Conservation (phyloP, 202 grass and related monocot genomes). For the Elaeis oleifera region DNA sequence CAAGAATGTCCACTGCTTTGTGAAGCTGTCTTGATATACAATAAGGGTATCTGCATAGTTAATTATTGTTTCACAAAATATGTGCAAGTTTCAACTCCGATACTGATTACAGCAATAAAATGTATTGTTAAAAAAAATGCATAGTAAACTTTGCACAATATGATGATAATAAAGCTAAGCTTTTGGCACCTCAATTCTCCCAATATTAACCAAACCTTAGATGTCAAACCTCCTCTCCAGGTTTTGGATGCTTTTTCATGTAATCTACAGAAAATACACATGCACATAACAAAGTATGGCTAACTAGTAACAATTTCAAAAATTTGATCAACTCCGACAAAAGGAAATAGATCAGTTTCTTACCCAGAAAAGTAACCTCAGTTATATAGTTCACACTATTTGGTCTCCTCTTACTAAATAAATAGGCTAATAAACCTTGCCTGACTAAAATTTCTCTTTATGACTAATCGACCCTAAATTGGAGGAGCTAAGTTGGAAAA, state of each 20-base stretch:
- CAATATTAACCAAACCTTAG: conserved; percentile 86
- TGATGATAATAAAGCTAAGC: not conserved
- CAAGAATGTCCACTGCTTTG: conserved; percentile 87
- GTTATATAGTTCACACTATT: no score
- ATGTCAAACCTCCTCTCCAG: conserved; percentile 86
- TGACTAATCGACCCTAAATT: no score
- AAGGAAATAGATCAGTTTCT: no score
- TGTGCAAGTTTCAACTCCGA: not conserved
- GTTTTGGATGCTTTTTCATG: conserved; percentile 46
- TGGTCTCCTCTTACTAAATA: no score
- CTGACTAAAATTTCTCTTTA: no score
- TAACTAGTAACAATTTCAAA: not conserved
- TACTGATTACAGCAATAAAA: not conserved
- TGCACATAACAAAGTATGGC: not conserved
- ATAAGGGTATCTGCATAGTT: conserved; percentile 71
- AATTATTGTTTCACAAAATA: conserved; percentile 14
- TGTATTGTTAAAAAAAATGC: not conserved
- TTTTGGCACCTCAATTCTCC: conserved; percentile 64
- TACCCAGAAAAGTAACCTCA: no score
- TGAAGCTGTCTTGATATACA: conserved; percentile 81
- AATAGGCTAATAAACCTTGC: no score
- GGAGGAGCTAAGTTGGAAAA: no score
- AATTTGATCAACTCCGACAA: no score
- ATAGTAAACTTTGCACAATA: not conserved
- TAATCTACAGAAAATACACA: conserved; percentile 42